These are phyloP conservation scores for Pythium monospermum DNA, from an alignment of 352 stramenopile species.

Conservation along the genomic window DNA sequence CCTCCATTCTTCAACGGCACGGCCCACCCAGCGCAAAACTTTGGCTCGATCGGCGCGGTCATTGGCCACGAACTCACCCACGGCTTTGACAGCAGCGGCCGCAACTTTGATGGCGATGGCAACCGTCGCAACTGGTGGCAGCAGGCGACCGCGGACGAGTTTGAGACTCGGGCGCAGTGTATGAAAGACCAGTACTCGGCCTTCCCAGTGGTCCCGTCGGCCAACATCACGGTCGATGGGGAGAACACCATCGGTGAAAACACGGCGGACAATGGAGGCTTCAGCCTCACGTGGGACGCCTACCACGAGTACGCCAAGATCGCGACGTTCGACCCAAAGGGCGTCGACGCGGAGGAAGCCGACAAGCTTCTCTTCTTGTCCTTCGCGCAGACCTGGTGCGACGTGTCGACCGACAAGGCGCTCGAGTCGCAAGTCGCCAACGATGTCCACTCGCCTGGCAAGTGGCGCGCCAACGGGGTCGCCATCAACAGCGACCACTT, in stretches of 20 bases:
- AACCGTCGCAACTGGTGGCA: slow-evolving; percentile 92
- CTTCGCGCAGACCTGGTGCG: slow-evolving; percentile 62
- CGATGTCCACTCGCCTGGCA: slow-evolving; percentile 35
- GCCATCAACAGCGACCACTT: slow-evolving; percentile 62
- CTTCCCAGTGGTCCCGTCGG: slow-evolving; percentile 34
- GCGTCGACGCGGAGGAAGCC: slow-evolving; percentile 19
- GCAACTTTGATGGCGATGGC: slow-evolving; percentile 77
- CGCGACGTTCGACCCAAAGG: slow-evolving; percentile 36
- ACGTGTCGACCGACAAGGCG: slow-evolving; percentile 33
- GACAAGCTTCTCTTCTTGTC: slow-evolving; percentile 63
- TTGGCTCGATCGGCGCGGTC: slow-evolving; percentile 86
- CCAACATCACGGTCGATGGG: slow-evolving; percentile 41
- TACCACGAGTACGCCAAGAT: slow-evolving; percentile 28
- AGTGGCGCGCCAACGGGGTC: slow-evolving; percentile 59
- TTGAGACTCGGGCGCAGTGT: slow-evolving; percentile 48
- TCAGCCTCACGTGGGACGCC: slow-evolving; percentile 50
- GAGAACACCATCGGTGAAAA: slow-evolving; percentile 66
- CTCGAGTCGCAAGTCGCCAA: slow-evolving; percentile 31
- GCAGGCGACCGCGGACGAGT: slow-evolving; percentile 59
- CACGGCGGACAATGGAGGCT: slow-evolving; percentile 69
- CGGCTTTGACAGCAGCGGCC: slow-evolving; percentile 90
- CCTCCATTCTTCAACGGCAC: slow-evolving; percentile 86
- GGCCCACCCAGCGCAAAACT: slow-evolving; percentile 85
- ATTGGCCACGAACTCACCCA: slow-evolving; percentile 94
- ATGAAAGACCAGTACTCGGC: slow-evolving; percentile 48